Evolutionary conservation across 2,329 filamentous ascomycete genomes (phyloP).

Genomic region (Hypoxylon sp.): DNA sequence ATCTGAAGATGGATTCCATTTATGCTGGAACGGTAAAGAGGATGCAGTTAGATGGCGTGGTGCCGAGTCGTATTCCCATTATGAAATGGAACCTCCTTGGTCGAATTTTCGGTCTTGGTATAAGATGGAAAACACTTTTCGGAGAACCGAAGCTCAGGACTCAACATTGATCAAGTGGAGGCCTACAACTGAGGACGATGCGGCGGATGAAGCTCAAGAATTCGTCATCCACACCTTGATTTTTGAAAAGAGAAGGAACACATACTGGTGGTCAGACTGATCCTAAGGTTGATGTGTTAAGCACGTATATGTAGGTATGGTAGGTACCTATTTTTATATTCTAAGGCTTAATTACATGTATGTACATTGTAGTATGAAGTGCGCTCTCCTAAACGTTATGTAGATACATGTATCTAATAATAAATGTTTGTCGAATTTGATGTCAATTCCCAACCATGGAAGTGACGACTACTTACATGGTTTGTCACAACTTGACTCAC

Average conservation of each 20-base stretch:
- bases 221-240: conserved; percentile 43
- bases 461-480: not conserved
- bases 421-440: not conserved
- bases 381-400: not conserved
- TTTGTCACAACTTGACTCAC: not conserved
- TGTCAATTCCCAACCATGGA: not conserved
- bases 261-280: not conserved
- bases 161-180: conserved; percentile 34
- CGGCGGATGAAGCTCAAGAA: conserved; percentile 29
- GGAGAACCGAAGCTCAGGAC: not conserved
- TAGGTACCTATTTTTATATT: not conserved
- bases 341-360: not conserved
- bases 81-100: conserved; percentile 8
- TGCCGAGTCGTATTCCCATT: conserved; percentile 41
- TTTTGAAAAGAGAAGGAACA: conserved; percentile 29
- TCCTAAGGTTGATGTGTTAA: not conserved
- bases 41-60: conserved; percentile 46
- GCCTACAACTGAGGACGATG: conserved; percentile 3
- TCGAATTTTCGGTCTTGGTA: conserved; percentile 3
- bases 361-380: not conserved
- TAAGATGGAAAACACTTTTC: conserved; percentile 11
- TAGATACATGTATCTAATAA: not conserved
- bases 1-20: conserved; percentile 39
- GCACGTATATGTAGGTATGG: not conserved
- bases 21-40: conserved; percentile 47